Evolutionary conservation across 192 early-diverging fungal genomes (phyloP), one percentile per base, ranked within the genome.

Genomic region (Mortierella antarctica): DNA sequence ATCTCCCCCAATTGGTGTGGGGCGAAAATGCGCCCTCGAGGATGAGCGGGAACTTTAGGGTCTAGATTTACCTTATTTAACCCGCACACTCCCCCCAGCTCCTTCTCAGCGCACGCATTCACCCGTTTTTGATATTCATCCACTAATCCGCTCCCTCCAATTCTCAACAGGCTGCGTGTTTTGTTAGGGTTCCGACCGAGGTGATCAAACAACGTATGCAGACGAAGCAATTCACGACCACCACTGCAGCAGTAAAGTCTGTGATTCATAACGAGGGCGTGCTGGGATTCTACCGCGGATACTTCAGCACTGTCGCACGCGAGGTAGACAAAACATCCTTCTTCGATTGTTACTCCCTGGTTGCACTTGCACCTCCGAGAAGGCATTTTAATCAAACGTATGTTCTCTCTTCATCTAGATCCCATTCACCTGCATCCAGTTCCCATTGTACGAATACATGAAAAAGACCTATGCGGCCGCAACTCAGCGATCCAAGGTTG

Each of bases 171-270:
- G 83, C 91, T 9, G 97, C 97, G 7, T 98, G 97, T 73, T 80
- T 95, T 57, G 91, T 97, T 40, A 88, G 97, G 18, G 96, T 98
- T 18, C 97, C 97, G 4, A 98, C 97, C 15, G 97, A 99, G 71
- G 93, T 98, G 15, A 89, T 97, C 60, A 99, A 99, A 79, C 95
- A 97, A 78, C 86, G 97, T 55, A 92, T 99, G 94, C 97, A 99
- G 82, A 91, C 95, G 45, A 86, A 93, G 76, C 93, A 93, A 62
- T 94, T 91, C 73, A 47, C 51, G 2, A 85, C 89, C 62, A 88
- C 91, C n/a, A 73, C 77, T 7, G 74, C 66, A 2, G 95, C 96
- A 12, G 71, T 95, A 11, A 82, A 81, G 41, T 77, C 88, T 53
- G 95, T 95, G 9, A 74, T 92, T 57, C 62, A 82, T 4, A 71